Evolutionary conservation across 2,329 filamentous ascomycete genomes (phyloP).

Genomic region (Aspergillus sp.): DNA sequence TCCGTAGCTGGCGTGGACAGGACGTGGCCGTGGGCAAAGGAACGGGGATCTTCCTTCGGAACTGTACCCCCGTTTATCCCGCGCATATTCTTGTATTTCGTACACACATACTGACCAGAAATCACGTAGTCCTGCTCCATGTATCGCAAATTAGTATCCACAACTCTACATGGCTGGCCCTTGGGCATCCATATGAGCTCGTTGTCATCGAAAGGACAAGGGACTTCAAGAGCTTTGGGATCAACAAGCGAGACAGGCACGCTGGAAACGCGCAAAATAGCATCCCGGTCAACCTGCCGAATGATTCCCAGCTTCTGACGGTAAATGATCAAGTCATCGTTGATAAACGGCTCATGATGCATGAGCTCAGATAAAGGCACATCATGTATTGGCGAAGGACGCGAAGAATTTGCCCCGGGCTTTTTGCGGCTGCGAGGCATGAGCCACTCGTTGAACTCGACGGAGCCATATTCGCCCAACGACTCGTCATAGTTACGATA

Average conservation of each 20-base stretch:
- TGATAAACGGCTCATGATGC: conserved; percentile 48
- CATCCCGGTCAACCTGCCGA: conserved; percentile 51
- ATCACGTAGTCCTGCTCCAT: not conserved
- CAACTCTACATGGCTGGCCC: not conserved
- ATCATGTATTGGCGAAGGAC: conserved; percentile 35
- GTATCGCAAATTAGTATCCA: not conserved
- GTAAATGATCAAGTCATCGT: conserved; percentile 57
- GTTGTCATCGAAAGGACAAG: conserved; percentile 30
- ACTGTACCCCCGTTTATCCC: not conserved
- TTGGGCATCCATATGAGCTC: conserved; percentile 24
- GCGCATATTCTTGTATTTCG: not conserved
- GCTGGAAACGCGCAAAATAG: conserved; percentile 55
- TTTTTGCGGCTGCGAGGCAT: not conserved
- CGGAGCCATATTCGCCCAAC: conserved; percentile 25
- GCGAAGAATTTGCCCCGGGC: not conserved
- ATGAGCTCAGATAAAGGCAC: conserved; percentile 51
- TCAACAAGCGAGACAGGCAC: conserved; percentile 52
- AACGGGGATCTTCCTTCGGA: conserved; percentile 30
- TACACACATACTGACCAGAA: not conserved
- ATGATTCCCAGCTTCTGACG: conserved; percentile 60
- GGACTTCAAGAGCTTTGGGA: conserved; percentile 48
- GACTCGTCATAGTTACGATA: conserved; percentile 24
- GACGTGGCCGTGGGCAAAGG: conserved; percentile 56
- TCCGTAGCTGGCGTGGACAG: conserved; percentile 51
- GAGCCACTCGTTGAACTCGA: conserved; percentile 24